phyloP scores from a whole-genome alignment of 176 grass and related monocot species.

The Dactylis glomerata region DNA sequence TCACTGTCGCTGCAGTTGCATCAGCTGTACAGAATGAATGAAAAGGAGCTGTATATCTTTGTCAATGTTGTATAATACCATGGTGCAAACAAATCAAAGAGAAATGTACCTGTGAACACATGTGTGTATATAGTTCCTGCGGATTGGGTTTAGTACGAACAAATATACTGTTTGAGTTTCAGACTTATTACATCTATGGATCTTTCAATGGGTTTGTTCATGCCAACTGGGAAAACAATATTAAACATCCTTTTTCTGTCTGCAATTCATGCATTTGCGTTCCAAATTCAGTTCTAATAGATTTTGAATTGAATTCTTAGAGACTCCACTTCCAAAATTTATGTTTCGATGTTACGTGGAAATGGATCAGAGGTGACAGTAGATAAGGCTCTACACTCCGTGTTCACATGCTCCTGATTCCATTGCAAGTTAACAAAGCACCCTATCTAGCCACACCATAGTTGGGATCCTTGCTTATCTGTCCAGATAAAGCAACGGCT shows the following conservation, averaged over 20 bases:
- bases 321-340: background rate
- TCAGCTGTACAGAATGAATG: conserved; percentile 14
- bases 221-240: background rate
- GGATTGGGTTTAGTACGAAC: background rate
- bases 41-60: background rate
- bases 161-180: background rate
- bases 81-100: background rate
- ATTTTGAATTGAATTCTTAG: background rate
- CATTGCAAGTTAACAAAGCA: too few relatives aligned
- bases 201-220: background rate
- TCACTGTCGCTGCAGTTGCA: background rate
- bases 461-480: too few relatives aligned
- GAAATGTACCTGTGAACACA: background rate
- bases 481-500: too few relatives aligned
- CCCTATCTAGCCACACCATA: too few relatives aligned
- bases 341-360: too few relatives aligned
- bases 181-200: background rate
- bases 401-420: too few relatives aligned
- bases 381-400: too few relatives aligned
- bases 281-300: background rate
- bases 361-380: too few relatives aligned
- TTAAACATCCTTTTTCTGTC: background rate
- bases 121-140: background rate
- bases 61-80: background rate
- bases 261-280: background rate